Base-by-base conservation (phyloP, 257 asterid species). In the Paraleonurus japonicus region DNA sequence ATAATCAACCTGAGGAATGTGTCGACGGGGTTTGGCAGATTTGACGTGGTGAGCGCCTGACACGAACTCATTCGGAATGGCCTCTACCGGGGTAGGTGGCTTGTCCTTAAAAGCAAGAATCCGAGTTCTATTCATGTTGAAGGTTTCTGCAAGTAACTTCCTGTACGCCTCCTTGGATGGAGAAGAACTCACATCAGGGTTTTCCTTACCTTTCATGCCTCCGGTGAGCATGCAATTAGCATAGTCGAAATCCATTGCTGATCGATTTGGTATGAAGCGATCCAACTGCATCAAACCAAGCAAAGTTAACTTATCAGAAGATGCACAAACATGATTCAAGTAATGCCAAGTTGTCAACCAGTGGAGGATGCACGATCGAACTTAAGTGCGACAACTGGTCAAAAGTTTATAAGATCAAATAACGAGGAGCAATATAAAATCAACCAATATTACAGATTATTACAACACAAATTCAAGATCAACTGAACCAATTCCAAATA, bases 231-330 rank as follows among this genome's bases (percentile, higher is more conserved):
- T 89, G 85, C 77, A 83, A 72, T 84, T 90, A 0, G 95, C 97
- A 20, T 80, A 91, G 55, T 87, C 95, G 20, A 89, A 80, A 74
- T 91, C 96, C 91, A 91, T 91, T 0, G 95, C 96, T 0, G 96
- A 91, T 70, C 96, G 81, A 50, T 91, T 91, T 4, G 97, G 97
- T 35, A 91, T 91, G 81, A 91, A 89, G 75, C 97, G 85, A 66
- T 91, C 97, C 90, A 89, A 80, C 97, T 89, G 86, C 59, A 37
- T n/a, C n/a, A 69, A 80, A 76, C 50, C 79, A 64, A 64, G 6
- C 45, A 41, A 11, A 1, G n/a, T 54, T 54, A 17, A 1, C 10
- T 22, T 23, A 33, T 54, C 22, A n/a, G 13, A 27, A 59, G 58
- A 54, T 61, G 28, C 58, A 50, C 24, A 47, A 57, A 22, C 16